These are phyloP conservation scores for Micractinium sp. DNA, from an alignment of 139 green algal genomes.

Conservation along the genomic window DNA sequence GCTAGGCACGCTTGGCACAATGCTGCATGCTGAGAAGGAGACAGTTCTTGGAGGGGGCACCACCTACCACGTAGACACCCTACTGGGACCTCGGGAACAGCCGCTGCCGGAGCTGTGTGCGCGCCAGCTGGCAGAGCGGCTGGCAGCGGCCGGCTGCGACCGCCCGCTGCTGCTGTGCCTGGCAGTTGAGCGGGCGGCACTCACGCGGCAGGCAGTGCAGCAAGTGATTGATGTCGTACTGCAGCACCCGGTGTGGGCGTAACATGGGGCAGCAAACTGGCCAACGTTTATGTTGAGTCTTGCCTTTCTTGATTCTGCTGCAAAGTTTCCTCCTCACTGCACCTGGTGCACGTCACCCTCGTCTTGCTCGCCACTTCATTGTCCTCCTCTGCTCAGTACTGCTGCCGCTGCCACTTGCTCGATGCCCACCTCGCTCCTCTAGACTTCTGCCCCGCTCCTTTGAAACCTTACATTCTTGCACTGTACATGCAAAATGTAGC, in stretches of 20 bases:
- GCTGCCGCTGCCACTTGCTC: too few species aligned
- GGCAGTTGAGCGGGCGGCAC: slow-evolving; percentile 11
- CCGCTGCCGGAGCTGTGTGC: slow-evolving; percentile 41
- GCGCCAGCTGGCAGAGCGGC: slow-evolving; percentile 41
- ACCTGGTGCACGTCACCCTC: too few species aligned
- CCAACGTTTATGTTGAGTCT: too few species aligned
- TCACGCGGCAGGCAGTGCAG: background rate
- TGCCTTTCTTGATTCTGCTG: too few species aligned
- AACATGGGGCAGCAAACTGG: too few species aligned
- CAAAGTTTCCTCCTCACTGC: too few species aligned
- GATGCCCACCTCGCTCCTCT: too few species aligned
- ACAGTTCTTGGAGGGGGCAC: slow-evolving; percentile 28
- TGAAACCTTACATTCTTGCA: too few species aligned
- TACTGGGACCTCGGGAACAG: slow-evolving; percentile 48
- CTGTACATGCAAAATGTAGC: too few species aligned
- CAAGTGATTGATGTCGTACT: slow-evolving; percentile 17
- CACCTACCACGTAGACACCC: slow-evolving; percentile 35
- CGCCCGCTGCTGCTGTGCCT: slow-evolving; percentile 48
- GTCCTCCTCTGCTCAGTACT: too few species aligned
- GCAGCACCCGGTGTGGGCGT: slow-evolving; percentile 33
- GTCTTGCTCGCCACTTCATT: too few species aligned
- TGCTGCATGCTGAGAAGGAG: slow-evolving; percentile 44
- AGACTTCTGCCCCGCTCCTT: too few species aligned
- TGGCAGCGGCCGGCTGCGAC: slow-evolving; percentile 22
- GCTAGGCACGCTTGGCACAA: slow-evolving; percentile 50